These are phyloP conservation scores for Cercospora sesami DNA, from an alignment of 2,329 filamentous ascomycete species.

Conservation along the genomic window DNA sequence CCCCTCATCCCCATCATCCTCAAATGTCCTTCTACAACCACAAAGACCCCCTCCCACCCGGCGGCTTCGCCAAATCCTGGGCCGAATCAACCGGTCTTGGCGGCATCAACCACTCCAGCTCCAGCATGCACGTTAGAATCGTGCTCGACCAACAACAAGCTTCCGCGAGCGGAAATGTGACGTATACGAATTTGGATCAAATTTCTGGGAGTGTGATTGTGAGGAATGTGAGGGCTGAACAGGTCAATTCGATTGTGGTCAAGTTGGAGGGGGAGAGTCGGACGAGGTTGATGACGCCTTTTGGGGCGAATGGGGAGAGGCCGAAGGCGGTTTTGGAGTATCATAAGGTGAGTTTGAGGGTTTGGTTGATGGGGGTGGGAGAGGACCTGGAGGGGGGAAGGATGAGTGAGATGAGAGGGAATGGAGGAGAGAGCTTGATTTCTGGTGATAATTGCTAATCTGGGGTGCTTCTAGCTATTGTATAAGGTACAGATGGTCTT, in stretches of 20 bases:
- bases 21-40: conserved; percentile 2
- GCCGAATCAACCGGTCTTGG: conserved; percentile 3
- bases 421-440: neutral
- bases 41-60: conserved; percentile 6
- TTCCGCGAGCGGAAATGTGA: conserved; percentile 17
- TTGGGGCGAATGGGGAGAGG: conserved; percentile 44
- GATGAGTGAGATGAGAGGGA: neutral
- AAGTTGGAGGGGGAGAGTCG: conserved; percentile 80
- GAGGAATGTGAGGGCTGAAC: conserved; percentile 46
- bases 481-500: conserved; percentile 68
- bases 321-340: conserved; percentile 52
- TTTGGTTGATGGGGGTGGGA: too few relatives aligned
- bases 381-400: neutral
- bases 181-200: conserved; percentile 70
- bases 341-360: conserved; percentile 46
- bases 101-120: conserved; percentile 31
- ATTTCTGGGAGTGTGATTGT: conserved; percentile 60
- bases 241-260: conserved; percentile 63
- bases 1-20: neutral
- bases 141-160: conserved; percentile 35
- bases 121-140: conserved; percentile 17
- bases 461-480: conserved; percentile 59
- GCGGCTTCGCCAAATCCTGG: conserved; percentile 23
- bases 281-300: conserved; percentile 61
- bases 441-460: neutral